Evolutionary conservation across 345 rosid genomes (phyloP).

Genomic region (Melaleuca alternifolia): DNA sequence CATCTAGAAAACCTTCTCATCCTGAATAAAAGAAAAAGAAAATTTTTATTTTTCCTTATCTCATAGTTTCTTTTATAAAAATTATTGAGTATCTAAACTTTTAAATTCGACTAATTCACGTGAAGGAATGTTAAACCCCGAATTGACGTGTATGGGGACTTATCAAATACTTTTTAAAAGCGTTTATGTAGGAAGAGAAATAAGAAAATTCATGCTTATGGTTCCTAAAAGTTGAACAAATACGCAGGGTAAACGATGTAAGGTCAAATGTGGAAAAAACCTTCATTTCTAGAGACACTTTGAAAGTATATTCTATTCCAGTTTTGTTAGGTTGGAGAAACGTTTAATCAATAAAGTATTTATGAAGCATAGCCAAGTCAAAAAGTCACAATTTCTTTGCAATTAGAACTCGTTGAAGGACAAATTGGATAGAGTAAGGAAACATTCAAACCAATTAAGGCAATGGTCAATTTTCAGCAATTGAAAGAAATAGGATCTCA

Average conservation of each 20-base stretch:
- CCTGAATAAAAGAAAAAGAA: too few relatives aligned
- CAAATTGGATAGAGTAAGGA: background rate
- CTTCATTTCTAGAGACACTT: background rate
- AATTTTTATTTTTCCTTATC: too few relatives aligned
- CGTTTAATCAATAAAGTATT: background rate
- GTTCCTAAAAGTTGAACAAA: background rate
- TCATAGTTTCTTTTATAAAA: too few relatives aligned
- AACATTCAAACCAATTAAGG: background rate
- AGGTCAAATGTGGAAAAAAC: background rate
- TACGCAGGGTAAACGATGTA: rapidly evolving
- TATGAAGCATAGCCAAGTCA: background rate
- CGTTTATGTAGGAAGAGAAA: background rate
- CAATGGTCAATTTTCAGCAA: background rate
- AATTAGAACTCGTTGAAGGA: too few relatives aligned
- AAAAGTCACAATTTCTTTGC: background rate
- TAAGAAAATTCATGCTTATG: background rate
- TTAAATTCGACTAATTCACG: too few relatives aligned
- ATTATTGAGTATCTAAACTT: too few relatives aligned
- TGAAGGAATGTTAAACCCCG: too few relatives aligned
- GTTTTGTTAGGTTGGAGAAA: background rate
- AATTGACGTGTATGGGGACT: too few relatives aligned
- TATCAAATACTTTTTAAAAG: too few relatives aligned
- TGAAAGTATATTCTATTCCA: background rate
- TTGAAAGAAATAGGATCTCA: background rate
- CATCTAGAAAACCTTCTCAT: too few relatives aligned